A percentile compares a stretch with the other conserved stretches of the same genome.
phyloP scores from a whole-genome alignment of 805 yeast genomes.

The Candida xyloterini region DNA sequence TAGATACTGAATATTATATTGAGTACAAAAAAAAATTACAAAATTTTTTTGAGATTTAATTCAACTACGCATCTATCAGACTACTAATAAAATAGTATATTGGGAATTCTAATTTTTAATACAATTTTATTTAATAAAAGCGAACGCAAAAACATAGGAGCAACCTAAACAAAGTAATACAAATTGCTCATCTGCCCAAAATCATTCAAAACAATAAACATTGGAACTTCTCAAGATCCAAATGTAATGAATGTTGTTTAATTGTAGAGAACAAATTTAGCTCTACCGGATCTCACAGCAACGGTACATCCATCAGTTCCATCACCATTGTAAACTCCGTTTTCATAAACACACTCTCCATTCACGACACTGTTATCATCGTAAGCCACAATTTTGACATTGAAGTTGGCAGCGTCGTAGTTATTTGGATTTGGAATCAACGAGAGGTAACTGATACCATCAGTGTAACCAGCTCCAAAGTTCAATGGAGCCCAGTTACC shows the following conservation, averaged over 20 bases:
- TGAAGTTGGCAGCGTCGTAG: constrained; percentile 54
- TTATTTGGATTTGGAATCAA: constrained; percentile 80
- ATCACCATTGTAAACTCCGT: constrained; percentile 69
- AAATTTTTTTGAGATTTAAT: no score
- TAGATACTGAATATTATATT: no score
- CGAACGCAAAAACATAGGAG: background rate
- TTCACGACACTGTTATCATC: constrained; percentile 56
- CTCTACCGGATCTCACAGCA: constrained; percentile 79
- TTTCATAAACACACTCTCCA: constrained; percentile 78
- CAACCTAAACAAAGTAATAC: background rate
- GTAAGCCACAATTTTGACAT: constrained; percentile 65
- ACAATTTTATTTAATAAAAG: background rate
- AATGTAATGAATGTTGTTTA: background rate
- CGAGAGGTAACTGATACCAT: constrained; percentile 62
- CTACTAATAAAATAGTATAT: background rate
- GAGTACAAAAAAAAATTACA: background rate
- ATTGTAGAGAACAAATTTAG: constrained; percentile 72
- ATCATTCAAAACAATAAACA: constrained; percentile 1
- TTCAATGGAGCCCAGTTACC: constrained; percentile 84
- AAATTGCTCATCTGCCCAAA: background rate
- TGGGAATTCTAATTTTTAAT: background rate
- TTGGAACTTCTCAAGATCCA: background rate
- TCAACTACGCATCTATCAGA: no score
- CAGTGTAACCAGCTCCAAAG: constrained; percentile 67
- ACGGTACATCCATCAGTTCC: constrained; percentile 92